These are phyloP conservation scores for Penicillium paxilli DNA, from an alignment of 495 filamentous ascomycete genomes.

Conservation along the genomic window DNA sequence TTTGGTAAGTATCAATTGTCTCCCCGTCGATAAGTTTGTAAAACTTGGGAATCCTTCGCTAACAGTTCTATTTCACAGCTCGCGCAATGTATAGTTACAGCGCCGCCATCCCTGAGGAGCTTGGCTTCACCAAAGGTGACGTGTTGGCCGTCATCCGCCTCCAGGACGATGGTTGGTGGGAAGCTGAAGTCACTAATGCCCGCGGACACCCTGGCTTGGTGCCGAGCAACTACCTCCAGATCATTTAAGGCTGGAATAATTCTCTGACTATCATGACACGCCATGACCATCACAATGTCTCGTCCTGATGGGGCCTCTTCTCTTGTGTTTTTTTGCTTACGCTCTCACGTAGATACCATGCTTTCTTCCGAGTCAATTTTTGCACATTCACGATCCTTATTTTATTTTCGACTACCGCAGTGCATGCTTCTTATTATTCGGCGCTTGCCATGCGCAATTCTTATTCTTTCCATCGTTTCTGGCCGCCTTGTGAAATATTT, in stretches of 20 bases:
- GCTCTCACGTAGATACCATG: constrained; percentile 33
- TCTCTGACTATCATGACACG: constrained; percentile 28
- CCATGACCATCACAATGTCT: constrained; percentile 18
- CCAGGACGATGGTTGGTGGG: constrained; percentile 99
- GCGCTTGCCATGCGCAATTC: constrained; percentile 10
- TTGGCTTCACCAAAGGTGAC: constrained; percentile 92
- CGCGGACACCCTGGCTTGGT: constrained; percentile 78
- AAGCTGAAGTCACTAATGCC: constrained; percentile 85
- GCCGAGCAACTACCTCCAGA: constrained; percentile 94
- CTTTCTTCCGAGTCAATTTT: constrained; percentile 13
- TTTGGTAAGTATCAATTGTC: constrained; percentile 67
- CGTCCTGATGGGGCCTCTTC: constrained; percentile 26
- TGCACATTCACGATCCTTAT: constrained; percentile 28
- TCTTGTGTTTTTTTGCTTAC: constrained; percentile 21
- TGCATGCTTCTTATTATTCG: constrained; percentile 8
- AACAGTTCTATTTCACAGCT: constrained; percentile 51
- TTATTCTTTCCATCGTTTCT: neutral
- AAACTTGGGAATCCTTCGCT: constrained; percentile 7
- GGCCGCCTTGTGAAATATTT: constrained; percentile 2
- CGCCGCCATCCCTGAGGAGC: constrained; percentile 91
- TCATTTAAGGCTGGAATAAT: constrained; percentile 33
- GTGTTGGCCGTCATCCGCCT: constrained; percentile 82
- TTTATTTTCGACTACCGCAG: constrained; percentile 4
- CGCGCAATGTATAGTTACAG: constrained; percentile 92
- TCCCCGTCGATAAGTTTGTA: neutral